Evolutionary conservation across 768 basidiomycete species (phyloP), one percentile per base, ranked within the genome.

Genomic region (Cubamyces lactineus): DNA sequence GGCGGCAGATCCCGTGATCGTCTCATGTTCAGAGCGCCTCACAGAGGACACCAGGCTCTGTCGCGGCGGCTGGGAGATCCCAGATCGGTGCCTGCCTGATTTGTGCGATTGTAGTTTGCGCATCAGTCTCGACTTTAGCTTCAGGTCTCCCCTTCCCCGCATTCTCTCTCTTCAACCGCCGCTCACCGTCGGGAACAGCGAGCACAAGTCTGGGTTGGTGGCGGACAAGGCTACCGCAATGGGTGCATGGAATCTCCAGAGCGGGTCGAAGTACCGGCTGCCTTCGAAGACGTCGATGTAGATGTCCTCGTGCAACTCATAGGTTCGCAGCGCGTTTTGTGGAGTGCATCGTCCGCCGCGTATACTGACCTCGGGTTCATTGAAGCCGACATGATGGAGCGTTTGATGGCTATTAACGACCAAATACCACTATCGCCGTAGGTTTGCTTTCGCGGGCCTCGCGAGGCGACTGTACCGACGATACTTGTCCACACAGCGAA

Each of bases 361-460:
- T 57, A 60, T 69, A 49, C 40, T 56, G 23, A 58, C 46, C 9
- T 34, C 9, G 42, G 58, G 63, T 46, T 38, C 42, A 57, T 45
- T 74, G 28, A 74, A 96, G 94, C 94, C 70, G 92, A 96, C 77
- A 98, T 98, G 96, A 86, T 99, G 69, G 86, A 95, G 72, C 91
- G 95, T 65, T 80, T 99, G 70, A 95, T 97, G 77, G 80, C 84
- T 57, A 94, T 97, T 84, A 99, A 99, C 81, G 96, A 99, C 80
- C 86, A 85, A 73, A 94, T 99, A 75, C 91, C 94, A 59, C 81
- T 98, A 65, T 86, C 87, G 41, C 89, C 94, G 86, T 94, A 63
- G 62, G 75, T 66, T 61, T n/a, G 51, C 26, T 24, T 53, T 17
- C 49, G 47, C 64, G 80, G 64, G 41, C 66, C 71, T 68, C 48